Percentiles rank a stretch among this genome's conserved stretches.
phyloP scores from a whole-genome alignment of 805 yeast genomes.

The Lipomyces oligophaga region DNA sequence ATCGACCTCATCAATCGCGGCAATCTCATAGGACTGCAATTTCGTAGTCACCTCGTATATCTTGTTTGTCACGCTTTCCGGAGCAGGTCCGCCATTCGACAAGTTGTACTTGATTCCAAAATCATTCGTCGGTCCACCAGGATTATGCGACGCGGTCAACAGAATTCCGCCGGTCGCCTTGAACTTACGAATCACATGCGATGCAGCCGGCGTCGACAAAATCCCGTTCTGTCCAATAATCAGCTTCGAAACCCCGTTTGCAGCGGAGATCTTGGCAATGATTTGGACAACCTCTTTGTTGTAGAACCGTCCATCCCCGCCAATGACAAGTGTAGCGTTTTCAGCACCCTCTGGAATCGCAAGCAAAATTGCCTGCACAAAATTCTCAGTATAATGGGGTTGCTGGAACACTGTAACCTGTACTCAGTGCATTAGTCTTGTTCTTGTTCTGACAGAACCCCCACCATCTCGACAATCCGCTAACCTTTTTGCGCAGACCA shows the following conservation, averaged over 20 bases:
- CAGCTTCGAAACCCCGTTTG: slow-evolving; percentile 73
- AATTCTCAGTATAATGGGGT: slow-evolving; percentile 83
- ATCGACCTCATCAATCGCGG: slow-evolving; percentile 63
- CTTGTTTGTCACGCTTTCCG: slow-evolving; percentile 85
- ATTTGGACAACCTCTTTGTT: slow-evolving; percentile 75
- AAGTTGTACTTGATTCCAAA: slow-evolving; percentile 94
- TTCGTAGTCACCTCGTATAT: slow-evolving; percentile 67
- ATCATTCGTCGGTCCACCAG: slow-evolving; percentile 87
- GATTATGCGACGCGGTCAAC: slow-evolving; percentile 94
- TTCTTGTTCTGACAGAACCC: not conserved
- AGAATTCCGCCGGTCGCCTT: slow-evolving; percentile 87
- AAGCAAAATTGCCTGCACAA: slow-evolving; percentile 77
- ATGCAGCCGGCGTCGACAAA: slow-evolving; percentile 93
- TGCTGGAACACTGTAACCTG: slow-evolving; percentile 73
- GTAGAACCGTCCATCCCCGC: slow-evolving; percentile 96
- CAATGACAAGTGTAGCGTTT: slow-evolving; percentile 76
- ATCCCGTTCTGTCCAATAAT: slow-evolving; percentile 86
- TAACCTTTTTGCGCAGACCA: slow-evolving; percentile 77
- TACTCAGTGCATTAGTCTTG: not conserved
- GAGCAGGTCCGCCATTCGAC: slow-evolving; percentile 97
- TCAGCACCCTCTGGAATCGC: slow-evolving; percentile 87
- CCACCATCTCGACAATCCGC: not conserved
- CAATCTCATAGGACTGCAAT: slow-evolving; percentile 57
- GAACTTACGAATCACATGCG: slow-evolving; percentile 79
- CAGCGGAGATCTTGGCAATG: slow-evolving; percentile 81